These are phyloP conservation scores for Chrysosphaeria jannelii DNA, from an alignment of 2,329 filamentous ascomycete species.

Conservation along the genomic window DNA sequence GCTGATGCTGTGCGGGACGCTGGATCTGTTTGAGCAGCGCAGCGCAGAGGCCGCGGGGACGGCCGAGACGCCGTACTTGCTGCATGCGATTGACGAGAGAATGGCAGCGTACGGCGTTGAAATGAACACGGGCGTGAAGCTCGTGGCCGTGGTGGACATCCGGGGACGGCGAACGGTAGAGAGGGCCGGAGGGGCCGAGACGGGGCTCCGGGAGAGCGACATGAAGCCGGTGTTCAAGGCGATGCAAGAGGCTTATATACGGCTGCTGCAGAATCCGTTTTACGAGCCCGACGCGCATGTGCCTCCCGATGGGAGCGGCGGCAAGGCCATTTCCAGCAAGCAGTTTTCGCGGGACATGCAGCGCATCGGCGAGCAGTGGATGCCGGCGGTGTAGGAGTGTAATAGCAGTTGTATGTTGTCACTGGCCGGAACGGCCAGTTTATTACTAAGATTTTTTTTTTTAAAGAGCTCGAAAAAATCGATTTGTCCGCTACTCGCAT, in stretches of 20 bases:
- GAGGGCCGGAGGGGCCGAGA: conserved; percentile 6
- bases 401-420: not conserved
- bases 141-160: conserved; percentile 78
- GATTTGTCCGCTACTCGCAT: too few relatives aligned
- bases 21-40: conserved; percentile 81
- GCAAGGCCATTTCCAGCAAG: conserved; percentile 49
- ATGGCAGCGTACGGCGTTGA: conserved; percentile 87
- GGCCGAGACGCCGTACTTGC: conserved; percentile 23
- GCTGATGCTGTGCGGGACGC: conserved; percentile 65
- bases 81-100: conserved; percentile 82
- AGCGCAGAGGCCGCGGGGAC: conserved; percentile 35
- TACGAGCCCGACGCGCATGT: conserved; percentile 67
- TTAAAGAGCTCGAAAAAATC: too few relatives aligned
- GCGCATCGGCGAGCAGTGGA: conserved; percentile 63
- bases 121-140: conserved; percentile 79
- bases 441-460: too few relatives aligned
- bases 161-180: conserved; percentile 27
- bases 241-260: conserved; percentile 75
- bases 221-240: conserved; percentile 73
- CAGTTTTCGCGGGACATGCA: conserved; percentile 59
- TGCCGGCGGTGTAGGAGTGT: conserved; percentile 34
- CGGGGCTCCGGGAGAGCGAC: conserved; percentile 60
- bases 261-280: conserved; percentile 76
- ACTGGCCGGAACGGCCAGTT: too few relatives aligned
- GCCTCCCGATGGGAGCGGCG: conserved; percentile 21